These are phyloP conservation scores for Orbilia ellipsospora DNA, from an alignment of 2,329 filamentous ascomycete species.

Conservation along the genomic window DNA sequence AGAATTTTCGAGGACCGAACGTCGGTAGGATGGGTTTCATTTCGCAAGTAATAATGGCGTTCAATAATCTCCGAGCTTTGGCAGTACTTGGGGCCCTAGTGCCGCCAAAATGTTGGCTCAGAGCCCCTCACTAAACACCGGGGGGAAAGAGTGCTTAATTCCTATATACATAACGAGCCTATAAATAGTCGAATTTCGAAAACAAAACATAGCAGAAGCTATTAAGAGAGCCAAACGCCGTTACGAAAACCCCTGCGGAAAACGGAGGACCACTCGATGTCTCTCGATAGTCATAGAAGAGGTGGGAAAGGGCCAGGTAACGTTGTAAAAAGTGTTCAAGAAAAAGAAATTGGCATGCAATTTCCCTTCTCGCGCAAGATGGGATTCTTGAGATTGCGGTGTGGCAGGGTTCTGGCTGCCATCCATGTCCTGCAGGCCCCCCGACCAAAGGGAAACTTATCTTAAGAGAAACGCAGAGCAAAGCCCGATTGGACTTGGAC, in stretches of 20 bases:
- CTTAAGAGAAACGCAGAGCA: conserved; percentile 43
- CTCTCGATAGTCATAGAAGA: conserved; percentile 6
- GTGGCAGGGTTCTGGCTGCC: conserved; percentile 51
- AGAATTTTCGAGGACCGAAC: conserved; percentile 8
- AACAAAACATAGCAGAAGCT: conserved; percentile 4
- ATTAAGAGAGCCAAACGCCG: conserved; percentile 24
- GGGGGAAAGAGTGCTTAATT: background rate
- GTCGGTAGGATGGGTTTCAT: conserved; percentile 15
- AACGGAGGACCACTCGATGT: conserved; percentile 24
- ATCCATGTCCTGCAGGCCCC: conserved; percentile 49
- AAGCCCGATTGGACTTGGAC: conserved; percentile 38
- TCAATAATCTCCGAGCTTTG: conserved; percentile 41
- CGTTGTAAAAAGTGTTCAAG: conserved; percentile 14
- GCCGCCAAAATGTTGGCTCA: background rate
- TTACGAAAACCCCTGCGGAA: conserved; percentile 40
- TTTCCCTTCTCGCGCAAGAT: conserved; percentile 53
- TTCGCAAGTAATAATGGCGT: conserved; percentile 41
- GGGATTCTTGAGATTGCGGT: conserved; percentile 56
- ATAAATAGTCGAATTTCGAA: conserved; percentile 14
- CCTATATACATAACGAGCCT: conserved; percentile 13
- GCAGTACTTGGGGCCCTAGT: background rate
- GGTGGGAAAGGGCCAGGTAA: conserved; percentile 21
- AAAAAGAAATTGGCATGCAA: conserved; percentile 56
- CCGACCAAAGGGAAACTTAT: conserved; percentile 50
- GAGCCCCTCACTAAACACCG: background rate